Base-by-base conservation (phyloP, 2,329 filamentous ascomycete genomes). In the Passalora sequoiae region DNA sequence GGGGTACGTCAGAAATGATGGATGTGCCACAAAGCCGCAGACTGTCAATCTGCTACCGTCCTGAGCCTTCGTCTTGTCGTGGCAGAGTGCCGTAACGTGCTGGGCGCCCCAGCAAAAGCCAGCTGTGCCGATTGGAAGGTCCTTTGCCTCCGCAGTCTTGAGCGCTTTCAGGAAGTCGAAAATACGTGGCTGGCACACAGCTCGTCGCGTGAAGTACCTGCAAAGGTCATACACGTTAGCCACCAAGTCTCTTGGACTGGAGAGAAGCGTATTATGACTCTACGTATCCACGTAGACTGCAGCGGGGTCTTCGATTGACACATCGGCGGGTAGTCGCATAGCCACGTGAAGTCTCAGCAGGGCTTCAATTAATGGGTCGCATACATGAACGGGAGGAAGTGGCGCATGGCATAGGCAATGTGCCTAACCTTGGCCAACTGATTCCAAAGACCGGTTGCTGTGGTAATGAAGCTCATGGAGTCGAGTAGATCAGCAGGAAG, bases 41-140 rank as follows among this genome's bases (percentile, higher is more conserved):
- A 63, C 63, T 4, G 63, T 55, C 13, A 66, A 46, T 5, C 56
- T 46, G 22, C 54, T 57, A 12, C 57, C 58, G 27, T 61, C 54
- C 9, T 55, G 45, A n/a, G 55, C 53, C 40, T 60, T 58, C 15
- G 50, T 50, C 25, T 60, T 48, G 32, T 63, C 54, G 44, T 57
- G 56, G 46, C 60, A 62, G 2, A 67, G 59, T 32, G 60, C 49
- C 1, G 60, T 60, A 5, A 63, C 59, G 44, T 57, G 63, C 29
- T 61, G 53, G 6, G 55, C 64, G 29, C 64, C 64, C 63, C 62
- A 64, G 36, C 53, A 56, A 49, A 63, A 67, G 5, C 64, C 65
- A 2, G 64, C 63, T 4, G 56, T 58, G 19, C 61, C 64, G 25
- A 67, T 39, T 0, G 57, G 58, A 1, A 65, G 53, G 17, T 57